phyloP scores from a whole-genome alignment of 2,329 filamentous ascomycete genomes.

The Hortaea sp. region DNA sequence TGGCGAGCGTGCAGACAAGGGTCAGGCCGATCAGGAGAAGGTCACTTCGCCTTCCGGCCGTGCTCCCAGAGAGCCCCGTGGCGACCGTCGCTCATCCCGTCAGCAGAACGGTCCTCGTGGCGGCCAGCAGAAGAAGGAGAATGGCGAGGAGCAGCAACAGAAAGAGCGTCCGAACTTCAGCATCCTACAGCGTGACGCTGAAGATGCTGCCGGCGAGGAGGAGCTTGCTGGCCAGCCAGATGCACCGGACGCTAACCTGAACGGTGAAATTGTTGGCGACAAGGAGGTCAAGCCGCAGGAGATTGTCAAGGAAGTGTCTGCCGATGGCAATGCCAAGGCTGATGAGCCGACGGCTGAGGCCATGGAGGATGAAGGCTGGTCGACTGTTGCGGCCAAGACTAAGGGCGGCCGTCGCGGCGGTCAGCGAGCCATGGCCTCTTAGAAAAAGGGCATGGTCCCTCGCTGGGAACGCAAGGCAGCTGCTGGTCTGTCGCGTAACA shows the following conservation, averaged over 20 bases:
- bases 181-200: slow-evolving; percentile 40
- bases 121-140: slow-evolving; percentile 26
- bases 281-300: slow-evolving; percentile 49
- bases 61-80: slow-evolving; percentile 1
- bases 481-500: background rate
- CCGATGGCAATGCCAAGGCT: slow-evolving; percentile 26
- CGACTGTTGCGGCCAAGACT: slow-evolving; percentile 38
- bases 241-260: slow-evolving; percentile 37
- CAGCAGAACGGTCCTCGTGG: slow-evolving; percentile 19
- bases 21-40: slow-evolving; percentile 24
- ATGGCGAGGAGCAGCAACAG: slow-evolving; percentile 24
- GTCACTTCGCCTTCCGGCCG: slow-evolving; percentile 34
- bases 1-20: slow-evolving; percentile 21
- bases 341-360: slow-evolving; percentile 33
- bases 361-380: slow-evolving; percentile 45
- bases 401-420: slow-evolving; percentile 36
- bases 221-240: slow-evolving; percentile 31
- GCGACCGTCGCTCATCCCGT: slow-evolving; percentile 1
- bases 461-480: background rate
- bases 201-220: slow-evolving; percentile 23
- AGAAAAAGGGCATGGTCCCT: slow-evolving; percentile 8
- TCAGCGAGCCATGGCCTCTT: slow-evolving; percentile 39
- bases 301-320: slow-evolving; percentile 36
- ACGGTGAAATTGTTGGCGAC: slow-evolving; percentile 41
- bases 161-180: slow-evolving; percentile 23